These are phyloP conservation scores for Bocquillonia castaneifolia DNA, from an alignment of 441 rosid species.

Conservation along the genomic window DNA sequence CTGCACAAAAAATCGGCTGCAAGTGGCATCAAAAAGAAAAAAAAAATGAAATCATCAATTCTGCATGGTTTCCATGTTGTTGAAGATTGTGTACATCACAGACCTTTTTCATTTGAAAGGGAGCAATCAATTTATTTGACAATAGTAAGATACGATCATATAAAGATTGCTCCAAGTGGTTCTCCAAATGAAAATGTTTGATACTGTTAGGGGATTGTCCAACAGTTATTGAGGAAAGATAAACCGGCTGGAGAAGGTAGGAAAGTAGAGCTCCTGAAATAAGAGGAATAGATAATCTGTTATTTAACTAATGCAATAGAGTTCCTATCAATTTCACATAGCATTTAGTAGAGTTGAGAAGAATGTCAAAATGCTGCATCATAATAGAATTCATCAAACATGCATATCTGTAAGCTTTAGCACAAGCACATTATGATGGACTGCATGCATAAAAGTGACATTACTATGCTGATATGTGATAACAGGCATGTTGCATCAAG, in stretches of 20 bases:
- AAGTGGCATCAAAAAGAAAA: constrained; percentile 22
- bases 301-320: constrained; percentile 15
- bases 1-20: constrained; percentile 66
- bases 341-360: not conserved
- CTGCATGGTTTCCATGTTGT: constrained; percentile 1
- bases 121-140: constrained; percentile 35
- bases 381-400: not conserved
- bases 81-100: constrained; percentile 25
- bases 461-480: not conserved
- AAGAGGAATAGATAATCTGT: constrained; percentile 19
- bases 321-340: not conserved
- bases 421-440: constrained; percentile 5
- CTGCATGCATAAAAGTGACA: not conserved
- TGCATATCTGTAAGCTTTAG: constrained; percentile 10
- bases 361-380: constrained; percentile 3
- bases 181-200: constrained; percentile 37
- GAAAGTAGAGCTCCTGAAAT: constrained; percentile 76
- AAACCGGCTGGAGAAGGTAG: constrained; percentile 62
- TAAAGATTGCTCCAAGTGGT: constrained; percentile 51
- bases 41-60: not conserved
- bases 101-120: constrained; percentile 63
- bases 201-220: constrained; percentile 46
- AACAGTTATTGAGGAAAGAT: constrained; percentile 67
- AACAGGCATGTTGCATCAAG: not conserved
- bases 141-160: constrained; percentile 46